Conservation (phyloP, 2,329 filamentous ascomycete genomes). For the Nigrospora oryzae region DNA sequence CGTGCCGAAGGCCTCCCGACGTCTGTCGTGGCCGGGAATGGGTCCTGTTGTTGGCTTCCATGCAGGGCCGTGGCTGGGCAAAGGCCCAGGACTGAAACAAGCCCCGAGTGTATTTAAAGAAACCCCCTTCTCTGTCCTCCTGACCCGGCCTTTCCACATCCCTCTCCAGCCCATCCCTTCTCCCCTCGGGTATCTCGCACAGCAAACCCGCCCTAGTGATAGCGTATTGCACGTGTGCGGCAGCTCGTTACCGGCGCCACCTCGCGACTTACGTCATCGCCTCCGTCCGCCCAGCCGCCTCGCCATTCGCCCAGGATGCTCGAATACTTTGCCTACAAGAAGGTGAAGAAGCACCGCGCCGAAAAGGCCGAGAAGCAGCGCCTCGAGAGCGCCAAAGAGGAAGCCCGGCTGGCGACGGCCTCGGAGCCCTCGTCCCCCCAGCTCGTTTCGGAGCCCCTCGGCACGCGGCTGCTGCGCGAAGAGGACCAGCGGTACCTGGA, state of each 20-base stretch:
- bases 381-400: conserved; percentile 12
- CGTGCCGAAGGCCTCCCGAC: no score
- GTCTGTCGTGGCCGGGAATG: no score
- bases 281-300: not conserved
- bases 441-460: conserved; percentile 17
- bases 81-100: no score
- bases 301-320: conserved; percentile 36
- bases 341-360: conserved; percentile 50
- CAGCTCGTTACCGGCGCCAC: no score
- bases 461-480: conserved; percentile 38
- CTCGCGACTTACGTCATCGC: not conserved
- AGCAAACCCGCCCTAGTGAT: not conserved
- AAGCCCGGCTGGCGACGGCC: conserved; percentile 11
- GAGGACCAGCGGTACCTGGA: conserved; percentile 53
- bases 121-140: no score
- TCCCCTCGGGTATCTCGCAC: no score
- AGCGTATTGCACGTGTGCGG: no score
- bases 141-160: not conserved
- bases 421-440: conserved; percentile 12
- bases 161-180: not conserved
- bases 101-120: no score
- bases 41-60: no score
- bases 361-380: conserved; percentile 31
- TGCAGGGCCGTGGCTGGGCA: no score
- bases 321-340: conserved; percentile 55